phyloP scores from a whole-genome alignment of 371 early-diverging fungal species.

The Mortierella sp. region DNA sequence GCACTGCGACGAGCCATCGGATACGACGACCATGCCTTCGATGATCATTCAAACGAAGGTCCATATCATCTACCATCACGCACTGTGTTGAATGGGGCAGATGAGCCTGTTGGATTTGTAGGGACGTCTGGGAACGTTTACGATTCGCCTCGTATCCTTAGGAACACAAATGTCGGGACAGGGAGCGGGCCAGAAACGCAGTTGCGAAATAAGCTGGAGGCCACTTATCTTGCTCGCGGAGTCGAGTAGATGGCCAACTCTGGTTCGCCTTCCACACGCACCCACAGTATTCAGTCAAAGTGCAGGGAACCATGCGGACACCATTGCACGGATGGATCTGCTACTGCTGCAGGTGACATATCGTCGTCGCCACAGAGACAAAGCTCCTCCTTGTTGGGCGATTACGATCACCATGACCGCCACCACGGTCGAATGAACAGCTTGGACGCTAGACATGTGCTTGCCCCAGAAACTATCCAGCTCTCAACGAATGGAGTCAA shows the following conservation, averaged over 20 bases:
- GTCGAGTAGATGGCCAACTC: not conserved
- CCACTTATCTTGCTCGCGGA: not conserved
- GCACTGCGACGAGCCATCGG: slow-evolving; percentile 14
- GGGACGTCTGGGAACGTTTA: slow-evolving; percentile 25
- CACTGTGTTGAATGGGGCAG: slow-evolving; percentile 24
- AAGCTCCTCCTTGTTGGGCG: not conserved
- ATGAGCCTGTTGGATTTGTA: slow-evolving; percentile 16
- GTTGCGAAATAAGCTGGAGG: not conserved
- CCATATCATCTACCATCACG: not conserved
- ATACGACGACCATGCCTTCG: slow-evolving; percentile 3
- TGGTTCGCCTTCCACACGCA: too few species aligned
- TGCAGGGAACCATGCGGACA: not conserved
- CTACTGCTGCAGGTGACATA: not conserved
- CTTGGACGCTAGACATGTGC: slow-evolving; percentile 16
- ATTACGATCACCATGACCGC: not conserved
- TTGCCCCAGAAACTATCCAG: slow-evolving; percentile 41
- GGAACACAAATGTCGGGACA: not conserved
- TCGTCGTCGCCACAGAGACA: not conserved
- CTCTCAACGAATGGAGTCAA: slow-evolving; percentile 37
- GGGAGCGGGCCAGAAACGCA: not conserved
- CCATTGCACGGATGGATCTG: not conserved
- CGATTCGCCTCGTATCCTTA: not conserved
- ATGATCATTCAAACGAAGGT: not conserved
- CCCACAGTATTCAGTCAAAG: too few species aligned
- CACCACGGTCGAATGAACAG: not conserved